Evolutionary conservation across 345 rosid genomes (phyloP).

Genomic region (Melaleuca alternifolia): DNA sequence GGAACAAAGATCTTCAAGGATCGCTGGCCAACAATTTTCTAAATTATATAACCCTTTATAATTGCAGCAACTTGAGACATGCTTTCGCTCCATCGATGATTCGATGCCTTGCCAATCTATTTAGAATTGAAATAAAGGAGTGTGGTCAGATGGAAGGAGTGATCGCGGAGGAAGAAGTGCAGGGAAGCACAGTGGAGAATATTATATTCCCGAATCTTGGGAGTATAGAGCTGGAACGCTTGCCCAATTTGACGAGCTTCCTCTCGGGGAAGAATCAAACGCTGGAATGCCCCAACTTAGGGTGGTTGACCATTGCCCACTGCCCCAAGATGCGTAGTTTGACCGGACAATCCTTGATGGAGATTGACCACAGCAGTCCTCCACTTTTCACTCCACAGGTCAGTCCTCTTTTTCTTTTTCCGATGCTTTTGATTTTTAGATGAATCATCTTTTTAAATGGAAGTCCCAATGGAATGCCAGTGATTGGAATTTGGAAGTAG

Average conservation of each 20-base stretch:
- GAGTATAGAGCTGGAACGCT: accelerated
- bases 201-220: accelerated
- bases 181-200: not conserved
- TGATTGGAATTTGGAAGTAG: not conserved
- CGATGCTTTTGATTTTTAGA: not conserved
- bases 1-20: not conserved
- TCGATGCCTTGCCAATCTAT: not conserved
- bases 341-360: accelerated
- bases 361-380: not conserved
- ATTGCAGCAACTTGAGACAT: not conserved
- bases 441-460: not conserved
- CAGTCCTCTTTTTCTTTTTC: not conserved
- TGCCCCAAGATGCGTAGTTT: not conserved
- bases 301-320: accelerated
- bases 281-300: accelerated
- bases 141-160: not conserved
- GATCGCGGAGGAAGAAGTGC: not conserved
- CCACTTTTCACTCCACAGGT: not conserved
- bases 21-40: not conserved
- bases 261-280: not conserved
- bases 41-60: accelerated
- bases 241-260: not conserved
- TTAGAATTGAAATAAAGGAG: not conserved
- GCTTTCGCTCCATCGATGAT: not conserved
- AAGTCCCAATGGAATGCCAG: too few species aligned